Evolutionary conservation across 495 filamentous ascomycete species (phyloP).

Genomic region (Penicillium simplicissimum): DNA sequence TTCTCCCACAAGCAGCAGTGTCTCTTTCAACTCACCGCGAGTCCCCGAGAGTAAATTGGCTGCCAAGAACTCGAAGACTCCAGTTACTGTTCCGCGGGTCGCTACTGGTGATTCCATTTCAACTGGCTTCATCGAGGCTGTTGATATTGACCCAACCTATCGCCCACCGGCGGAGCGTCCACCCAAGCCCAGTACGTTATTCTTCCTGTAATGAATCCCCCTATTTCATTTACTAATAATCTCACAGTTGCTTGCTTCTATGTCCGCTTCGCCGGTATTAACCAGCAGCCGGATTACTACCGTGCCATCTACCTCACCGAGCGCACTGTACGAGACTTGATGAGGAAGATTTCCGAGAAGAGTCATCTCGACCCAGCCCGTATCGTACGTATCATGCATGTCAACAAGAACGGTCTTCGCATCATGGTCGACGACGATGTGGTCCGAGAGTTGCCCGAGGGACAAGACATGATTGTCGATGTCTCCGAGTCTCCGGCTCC

Average conservation of each 20-base stretch:
- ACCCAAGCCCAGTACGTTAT: conserved; percentile 64
- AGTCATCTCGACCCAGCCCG: conserved; percentile 70
- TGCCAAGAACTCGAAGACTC: conserved; percentile 22
- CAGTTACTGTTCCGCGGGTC: conserved; percentile 50
- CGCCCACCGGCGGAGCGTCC: conserved; percentile 72
- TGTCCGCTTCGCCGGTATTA: conserved; percentile 59
- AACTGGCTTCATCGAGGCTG: conserved; percentile 84
- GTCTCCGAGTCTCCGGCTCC: conserved; percentile 44
- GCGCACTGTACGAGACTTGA: conserved; percentile 71
- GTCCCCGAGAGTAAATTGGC: conserved; percentile 19
- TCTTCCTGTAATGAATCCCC: neutral
- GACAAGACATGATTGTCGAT: conserved; percentile 82
- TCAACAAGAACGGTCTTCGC: conserved; percentile 70
- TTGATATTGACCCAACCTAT: conserved; percentile 85
- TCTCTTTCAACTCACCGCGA: conserved; percentile 49
- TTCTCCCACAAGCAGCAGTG: conserved; percentile 62
- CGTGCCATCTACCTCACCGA: conserved; percentile 83
- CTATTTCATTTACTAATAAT: conserved; percentile 12
- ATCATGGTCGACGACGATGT: conserved; percentile 92
- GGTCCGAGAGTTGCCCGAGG: conserved; percentile 81
- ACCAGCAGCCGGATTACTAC: conserved; percentile 64
- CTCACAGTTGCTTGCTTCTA: conserved; percentile 82
- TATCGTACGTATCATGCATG: conserved; percentile 67
- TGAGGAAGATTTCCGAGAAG: conserved; percentile 69
- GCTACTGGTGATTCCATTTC: conserved; percentile 42